phyloP scores from a whole-genome alignment of 225 moss, liverwort and hornwort genomes.

The Sphagnum contortum region DNA sequence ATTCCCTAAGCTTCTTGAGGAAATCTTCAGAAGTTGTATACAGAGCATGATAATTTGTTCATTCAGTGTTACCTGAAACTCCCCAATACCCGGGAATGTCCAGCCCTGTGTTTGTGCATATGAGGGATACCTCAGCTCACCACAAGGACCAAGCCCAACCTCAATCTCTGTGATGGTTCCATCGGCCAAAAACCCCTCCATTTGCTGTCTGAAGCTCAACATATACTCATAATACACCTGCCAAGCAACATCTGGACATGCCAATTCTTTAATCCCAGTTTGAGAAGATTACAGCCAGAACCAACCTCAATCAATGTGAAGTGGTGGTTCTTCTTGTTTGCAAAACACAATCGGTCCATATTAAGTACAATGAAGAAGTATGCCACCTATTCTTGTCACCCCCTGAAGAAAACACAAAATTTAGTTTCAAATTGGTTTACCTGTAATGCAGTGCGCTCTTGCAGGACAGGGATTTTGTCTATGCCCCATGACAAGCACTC shows the following conservation, averaged over 20 bases:
- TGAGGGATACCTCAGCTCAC: conserved; percentile 72
- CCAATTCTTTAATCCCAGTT: too few relatives aligned
- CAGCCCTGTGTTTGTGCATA: conserved; percentile 72
- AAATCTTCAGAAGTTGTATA: too few relatives aligned
- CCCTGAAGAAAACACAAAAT: too few relatives aligned
- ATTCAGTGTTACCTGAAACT: conserved; percentile 45
- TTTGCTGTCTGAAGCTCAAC: background rate
- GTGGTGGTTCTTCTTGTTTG: too few relatives aligned
- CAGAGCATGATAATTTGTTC: background rate
- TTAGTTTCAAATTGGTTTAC: conserved; percentile 4
- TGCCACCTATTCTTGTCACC: too few relatives aligned
- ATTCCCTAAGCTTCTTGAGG: background rate
- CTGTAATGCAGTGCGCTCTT: conserved; percentile 32
- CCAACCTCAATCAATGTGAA: too few relatives aligned
- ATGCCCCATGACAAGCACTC: conserved; percentile 40
- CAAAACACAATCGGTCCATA: too few relatives aligned
- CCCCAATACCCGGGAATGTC: conserved; percentile 66
- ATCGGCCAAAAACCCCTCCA: background rate
- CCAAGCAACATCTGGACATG: background rate
- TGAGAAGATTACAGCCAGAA: too few relatives aligned
- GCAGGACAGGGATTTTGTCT: conserved; percentile 34
- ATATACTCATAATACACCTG: background rate
- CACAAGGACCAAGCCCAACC: conserved; percentile 40
- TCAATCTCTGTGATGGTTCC: conserved; percentile 16
- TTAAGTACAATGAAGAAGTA: too few relatives aligned